Base-by-base conservation (phyloP, 2,329 filamentous ascomycete genomes). In the Hirsutella minnesotensis region DNA sequence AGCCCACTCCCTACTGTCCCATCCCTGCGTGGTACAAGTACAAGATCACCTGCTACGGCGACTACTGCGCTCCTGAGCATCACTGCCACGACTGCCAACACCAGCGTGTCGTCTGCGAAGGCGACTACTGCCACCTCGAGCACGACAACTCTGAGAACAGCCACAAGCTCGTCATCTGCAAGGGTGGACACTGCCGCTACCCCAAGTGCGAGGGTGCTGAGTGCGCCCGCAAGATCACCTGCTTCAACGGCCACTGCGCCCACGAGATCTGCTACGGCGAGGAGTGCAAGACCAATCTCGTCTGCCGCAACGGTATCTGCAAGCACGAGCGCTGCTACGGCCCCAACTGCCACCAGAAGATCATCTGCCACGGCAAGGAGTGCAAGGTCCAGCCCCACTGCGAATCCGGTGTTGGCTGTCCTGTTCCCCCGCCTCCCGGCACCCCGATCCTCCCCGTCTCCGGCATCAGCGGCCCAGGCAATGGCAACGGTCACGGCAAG, bases 41-140 rank as follows among this genome's bases (percentile, higher is more conserved):
- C 51, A 56, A 54, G 50, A 49, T 63, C 15, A 53, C 60, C 52
- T 61, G 60, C 52, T 56, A 53, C 47, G 61, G 60, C 22, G 56
- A 56, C 27, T 36, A 49, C 51, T 65, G 61, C 52, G 44, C 47
- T 36, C 55, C 48, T 15, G 56, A 57, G 42, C 47, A 51, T 46
- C 49, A 51, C 34, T 58, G 53, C 53, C 38, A 54, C 20, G 45
- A 57, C 37, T 54, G 53, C 51, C 48, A 54, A 46, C 44, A 47
- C 43, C 46, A 56, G 40, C 57, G 61, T 13, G 50, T 61, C 44
- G 51, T 59, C 48, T 64, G 61, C 58, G 3, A 50, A 7, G 49
- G 48, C 21, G 49, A 53, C 21, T 37, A 38, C 34, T 60, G 57
- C 54, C 49, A 46, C 44, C 45, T 53, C 42, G 55, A 59, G 49